Conservation (phyloP, 768 basidiomycete species). For the Pisolithus sp. region DNA sequence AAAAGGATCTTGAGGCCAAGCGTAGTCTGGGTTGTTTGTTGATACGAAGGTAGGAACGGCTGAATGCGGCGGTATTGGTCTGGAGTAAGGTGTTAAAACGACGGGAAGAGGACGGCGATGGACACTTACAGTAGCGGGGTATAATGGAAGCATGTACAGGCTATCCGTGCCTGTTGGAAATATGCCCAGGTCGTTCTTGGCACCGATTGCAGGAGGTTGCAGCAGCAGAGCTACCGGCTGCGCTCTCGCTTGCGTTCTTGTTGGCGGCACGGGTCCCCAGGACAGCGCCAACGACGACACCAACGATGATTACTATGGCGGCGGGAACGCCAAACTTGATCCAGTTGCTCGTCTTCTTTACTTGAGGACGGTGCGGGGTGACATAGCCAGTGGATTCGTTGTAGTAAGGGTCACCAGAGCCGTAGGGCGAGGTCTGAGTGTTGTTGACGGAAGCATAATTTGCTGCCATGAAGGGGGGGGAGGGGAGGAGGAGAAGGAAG, state of each 20-base stretch:
- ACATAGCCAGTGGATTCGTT: constrained; percentile 66
- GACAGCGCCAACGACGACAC: constrained; percentile 72
- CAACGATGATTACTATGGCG: constrained; percentile 54
- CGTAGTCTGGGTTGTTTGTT: constrained; percentile 40
- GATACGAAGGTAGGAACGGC: constrained; percentile 64
- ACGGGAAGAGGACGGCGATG: not conserved
- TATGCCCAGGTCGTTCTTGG: constrained; percentile 54
- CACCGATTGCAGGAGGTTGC: constrained; percentile 52
- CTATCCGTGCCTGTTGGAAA: constrained; percentile 78
- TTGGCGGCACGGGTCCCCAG: constrained; percentile 54
- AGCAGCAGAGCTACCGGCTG: constrained; percentile 29
- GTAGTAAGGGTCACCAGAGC: constrained; percentile 64
- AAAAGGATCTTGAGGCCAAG: constrained; percentile 82
- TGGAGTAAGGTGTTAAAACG: constrained; percentile 22
- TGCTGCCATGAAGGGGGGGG: constrained; percentile 31
- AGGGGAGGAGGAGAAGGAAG: too few species aligned
- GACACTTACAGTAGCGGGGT: constrained; percentile 77
- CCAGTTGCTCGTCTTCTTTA: constrained; percentile 62
- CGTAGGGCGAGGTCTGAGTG: constrained; percentile 36
- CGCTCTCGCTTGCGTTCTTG: constrained; percentile 30
- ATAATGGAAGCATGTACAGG: constrained; percentile 75
- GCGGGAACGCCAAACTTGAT: constrained; percentile 70
- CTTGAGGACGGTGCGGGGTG: constrained; percentile 39
- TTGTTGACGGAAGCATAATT: constrained; percentile 31
- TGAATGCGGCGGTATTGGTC: constrained; percentile 73